Base-by-base conservation (phyloP, 495 filamentous ascomycete genomes). In the Neurospora sp. region DNA sequence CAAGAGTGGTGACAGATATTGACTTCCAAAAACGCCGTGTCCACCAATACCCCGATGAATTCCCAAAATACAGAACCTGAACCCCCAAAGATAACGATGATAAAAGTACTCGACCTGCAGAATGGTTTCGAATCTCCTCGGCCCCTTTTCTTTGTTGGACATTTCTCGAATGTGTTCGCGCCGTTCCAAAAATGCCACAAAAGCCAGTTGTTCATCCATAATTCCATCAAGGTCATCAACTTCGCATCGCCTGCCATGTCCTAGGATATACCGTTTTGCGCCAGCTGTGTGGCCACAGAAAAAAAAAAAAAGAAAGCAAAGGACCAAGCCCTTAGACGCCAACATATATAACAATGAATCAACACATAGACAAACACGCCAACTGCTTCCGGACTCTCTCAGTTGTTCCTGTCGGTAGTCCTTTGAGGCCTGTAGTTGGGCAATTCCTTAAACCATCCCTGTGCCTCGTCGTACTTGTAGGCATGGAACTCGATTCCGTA, bases 401-500 rank as follows among this genome's bases (percentile, higher is more conserved):
- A 81, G 31, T 70, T 72, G 70, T 82, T 78, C 69, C 83, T 79
- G 69, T 85, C 83, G 18, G 83, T 80, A 40, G 90, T 87, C 77
- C 85, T 87, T 73, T 85, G 83, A 45, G 94, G 84, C 81, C 91
- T 87, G 79, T 93, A 97, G 71, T 93, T 84, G 5, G 91, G 92
- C 41, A 93, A 82, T 75, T 93, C 87, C 73, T 97, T 90, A 76
- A 99, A 99, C 89, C 90, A 93, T 69, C 91, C 90, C 27, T 77
- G 87, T 27, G 85, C 83, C 42, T 90, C 84, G 77, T 98, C 93
- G 83, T 97, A 98, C 69, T 88, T 87, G 83, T 97, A 98, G 1
- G 94, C 95, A 79, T 93, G 93, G 81, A 98, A 98, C 68, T 96
- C 96, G 72, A 97, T 94, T 0, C 96, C 96, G 76, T 99, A 99